Evolutionary conservation across 805 yeast species (phyloP), one percentile per base, ranked within the genome.

Genomic region (Candida pini): DNA sequence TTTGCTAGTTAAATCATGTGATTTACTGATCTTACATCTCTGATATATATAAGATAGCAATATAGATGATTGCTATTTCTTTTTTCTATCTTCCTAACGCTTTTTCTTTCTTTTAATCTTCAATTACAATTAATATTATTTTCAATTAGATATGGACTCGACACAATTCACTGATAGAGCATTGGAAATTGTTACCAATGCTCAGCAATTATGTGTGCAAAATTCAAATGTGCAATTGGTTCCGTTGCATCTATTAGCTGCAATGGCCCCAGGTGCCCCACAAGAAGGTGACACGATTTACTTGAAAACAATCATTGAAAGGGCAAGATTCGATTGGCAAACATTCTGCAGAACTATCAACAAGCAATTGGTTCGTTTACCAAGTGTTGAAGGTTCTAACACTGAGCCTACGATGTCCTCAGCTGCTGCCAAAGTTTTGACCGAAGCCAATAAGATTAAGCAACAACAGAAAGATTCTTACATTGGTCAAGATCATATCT

Each of bases 101-200:
- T 18, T n/a, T 26, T 26, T 14, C 14, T 14, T 12, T 26, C 5
- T 8, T 14, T 10, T 26, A n/a, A 6, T 23, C 5, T 23, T 23
- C n/a, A n/a, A 23, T 23, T 9, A n/a, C 26, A n/a, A 14, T 23
- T 7, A 7, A 23, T 23, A 23, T 14, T n/a, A 23, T 6, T 23
- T 23, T 14, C 14, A 29, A 18, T 14, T 15, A 17, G 52, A 19
- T 16, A 72, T 76, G 81, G 81, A 76, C 54, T 74, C 74, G 49
- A 60, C 89, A 39, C 89, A 86, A 69, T 84, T 86, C 48, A 92
- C 98, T 42, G 97, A 92, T 59, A 84, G 92, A 59, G 97, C 97
- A 28, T 74, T 87, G 50, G 78, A 73, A 35, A 75, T 90, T 41
- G 69, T 92, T 33, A 81, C 84, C 48, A 69, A 76, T 51, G 95